Base-by-base conservation (phyloP, 495 filamentous ascomycete species). In the Xylaria grammica region DNA sequence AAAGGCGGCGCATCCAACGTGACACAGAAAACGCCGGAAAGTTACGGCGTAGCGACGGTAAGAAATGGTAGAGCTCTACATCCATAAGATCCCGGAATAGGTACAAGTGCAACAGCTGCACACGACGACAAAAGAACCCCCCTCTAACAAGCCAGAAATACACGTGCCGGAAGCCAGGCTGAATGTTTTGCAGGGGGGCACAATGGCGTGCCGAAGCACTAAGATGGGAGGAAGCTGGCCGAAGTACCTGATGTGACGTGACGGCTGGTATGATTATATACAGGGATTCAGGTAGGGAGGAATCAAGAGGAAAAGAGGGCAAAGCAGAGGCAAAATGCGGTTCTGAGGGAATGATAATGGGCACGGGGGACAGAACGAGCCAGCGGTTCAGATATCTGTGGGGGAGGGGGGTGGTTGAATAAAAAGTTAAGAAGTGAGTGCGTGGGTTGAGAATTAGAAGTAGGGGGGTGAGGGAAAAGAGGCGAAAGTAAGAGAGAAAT, bases 1-100 rank as follows among this genome's bases (percentile, higher is more conserved):
- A 67, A 67, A 65, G 61, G 65, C 72, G 65, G 67, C 67, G 72
- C 69, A 74, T 68, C 61, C 67, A 74, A 70, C 62, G 72, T 74
- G 60, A 70, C 69, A 74, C 72, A 61, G 69, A 69, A 57, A 67
- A 74, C 72, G 65, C 69, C 72, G 63, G 70, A 64, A 67, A 64
- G 63, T 66, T 69, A 74, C 65, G 67, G 67, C 67, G 62, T 50
- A 61, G 62, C 65, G 71, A 66, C 62, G 50, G 59, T 58, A 57
- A 34, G 55, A 64, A 61, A 66, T 52, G 52, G 52, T 56, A 67
- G 46, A 67, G 62, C 53, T 65, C 52, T 69, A 63, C 56, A 56
- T 72, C 69, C 69, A 74, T 74, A 64, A 68, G 64, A 63, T 58
- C 55, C 62, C 64, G 62, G 57, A 65, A 52, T 20, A 30, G 40